A percentile compares a stretch with the other conserved stretches of the same genome.
These are phyloP conservation scores for Sporisorium sorghi DNA, from an alignment of 1,284 basidiomycete genomes.

Conservation along the genomic window DNA sequence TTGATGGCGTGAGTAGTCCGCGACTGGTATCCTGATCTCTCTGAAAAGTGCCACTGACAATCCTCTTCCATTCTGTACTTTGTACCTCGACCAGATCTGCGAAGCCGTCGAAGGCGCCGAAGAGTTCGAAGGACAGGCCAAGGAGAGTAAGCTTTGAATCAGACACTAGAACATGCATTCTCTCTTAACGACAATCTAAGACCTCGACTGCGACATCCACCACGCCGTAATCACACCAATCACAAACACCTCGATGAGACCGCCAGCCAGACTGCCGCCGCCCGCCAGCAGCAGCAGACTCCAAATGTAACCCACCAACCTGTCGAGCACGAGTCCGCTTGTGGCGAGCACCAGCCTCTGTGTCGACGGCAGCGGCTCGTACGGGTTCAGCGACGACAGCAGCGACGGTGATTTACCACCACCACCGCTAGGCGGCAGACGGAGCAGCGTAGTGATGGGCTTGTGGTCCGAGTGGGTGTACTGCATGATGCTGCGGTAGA, in stretches of 20 bases:
- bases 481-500: slow-evolving; percentile 67
- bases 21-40: neutral
- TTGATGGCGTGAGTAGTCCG: slow-evolving; percentile 73
- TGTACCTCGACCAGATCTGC: slow-evolving; percentile 34
- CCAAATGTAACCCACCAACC: slow-evolving; percentile 80
- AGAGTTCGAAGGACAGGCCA: slow-evolving; percentile 42
- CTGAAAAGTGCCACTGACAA: neutral
- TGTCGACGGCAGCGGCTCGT: slow-evolving; percentile 22
- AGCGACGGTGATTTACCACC: slow-evolving; percentile 72
- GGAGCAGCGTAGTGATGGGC: slow-evolving; percentile 67
- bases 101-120: slow-evolving; percentile 58
- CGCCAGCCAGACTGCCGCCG: slow-evolving; percentile 74
- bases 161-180: slow-evolving; percentile 1
- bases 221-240: slow-evolving; percentile 52
- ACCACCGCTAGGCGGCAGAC: slow-evolving; percentile 72
- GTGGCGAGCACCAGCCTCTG: slow-evolving; percentile 58
- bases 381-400: slow-evolving; percentile 71
- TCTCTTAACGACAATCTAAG: neutral
- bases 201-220: slow-evolving; percentile 48
- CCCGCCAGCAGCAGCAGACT: slow-evolving; percentile 79
- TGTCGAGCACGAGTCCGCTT: slow-evolving; percentile 77
- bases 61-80: neutral
- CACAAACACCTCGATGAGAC: slow-evolving; percentile 51
- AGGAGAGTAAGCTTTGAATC: slow-evolving; percentile 43
- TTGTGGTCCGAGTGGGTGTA: slow-evolving; percentile 69